Evolutionary conservation across 2,329 filamentous ascomycete genomes (phyloP).

Genomic region (Whalleya microplaca): DNA sequence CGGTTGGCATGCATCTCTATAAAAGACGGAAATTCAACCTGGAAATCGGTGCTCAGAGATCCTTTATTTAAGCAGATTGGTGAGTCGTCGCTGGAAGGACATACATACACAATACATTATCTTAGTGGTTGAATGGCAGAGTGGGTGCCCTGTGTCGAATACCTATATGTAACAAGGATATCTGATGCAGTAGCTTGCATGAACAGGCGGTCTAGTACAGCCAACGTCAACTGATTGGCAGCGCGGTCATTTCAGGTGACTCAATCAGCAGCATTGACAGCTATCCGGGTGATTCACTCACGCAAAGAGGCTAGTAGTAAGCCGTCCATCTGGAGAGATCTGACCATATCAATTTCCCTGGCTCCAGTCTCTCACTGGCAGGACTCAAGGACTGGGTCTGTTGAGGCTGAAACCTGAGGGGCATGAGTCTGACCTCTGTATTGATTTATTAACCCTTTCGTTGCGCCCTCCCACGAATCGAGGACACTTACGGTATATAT

Average conservation of each 20-base stretch:
- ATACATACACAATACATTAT: too few species aligned
- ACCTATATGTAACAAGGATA: background rate
- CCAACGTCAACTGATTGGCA: background rate
- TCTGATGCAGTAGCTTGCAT: background rate
- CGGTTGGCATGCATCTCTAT: too few species aligned
- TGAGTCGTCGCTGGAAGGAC: too few species aligned
- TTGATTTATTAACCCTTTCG: background rate
- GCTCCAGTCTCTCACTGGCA: background rate
- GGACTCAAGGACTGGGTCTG: background rate
- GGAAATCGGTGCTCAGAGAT: too few species aligned
- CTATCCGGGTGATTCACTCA: background rate
- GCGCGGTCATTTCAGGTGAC: background rate
- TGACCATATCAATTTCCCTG: slow-evolving; percentile 5
- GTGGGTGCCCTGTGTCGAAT: too few species aligned
- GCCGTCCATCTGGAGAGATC: background rate
- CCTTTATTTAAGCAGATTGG: too few species aligned
- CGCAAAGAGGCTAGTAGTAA: background rate
- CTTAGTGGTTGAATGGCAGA: too few species aligned
- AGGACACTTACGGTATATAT: background rate
- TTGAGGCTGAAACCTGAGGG: slow-evolving; percentile 17
- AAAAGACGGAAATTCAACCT: too few species aligned
- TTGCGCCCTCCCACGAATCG: background rate
- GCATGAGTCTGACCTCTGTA: slow-evolving; percentile 8
- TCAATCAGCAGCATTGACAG: background rate
- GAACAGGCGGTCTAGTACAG: background rate